Base-by-base conservation (phyloP, 2,329 filamentous ascomycete species). In the Calonectria fujianensis region DNA sequence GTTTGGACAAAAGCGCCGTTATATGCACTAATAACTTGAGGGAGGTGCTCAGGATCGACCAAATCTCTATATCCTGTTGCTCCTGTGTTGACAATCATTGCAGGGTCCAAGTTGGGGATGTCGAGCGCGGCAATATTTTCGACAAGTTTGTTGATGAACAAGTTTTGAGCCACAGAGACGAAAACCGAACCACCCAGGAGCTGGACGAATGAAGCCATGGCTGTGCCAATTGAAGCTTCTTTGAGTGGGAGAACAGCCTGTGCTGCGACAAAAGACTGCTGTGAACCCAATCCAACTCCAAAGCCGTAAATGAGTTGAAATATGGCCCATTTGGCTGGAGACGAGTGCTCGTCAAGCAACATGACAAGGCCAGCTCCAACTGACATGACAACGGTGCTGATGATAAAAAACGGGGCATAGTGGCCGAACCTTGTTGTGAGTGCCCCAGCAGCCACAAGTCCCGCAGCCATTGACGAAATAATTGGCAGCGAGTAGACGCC, bases 91-190 rank as follows among this genome's bases (percentile, higher is more conserved):
- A 75, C 54, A 37, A 75, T 54, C 6, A 37, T 39, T 27, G 61
- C 24, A 18, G 61, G 20, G 14, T 75, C 54, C 6, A 75, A 39
- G 31, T 65, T 50, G 5, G 73, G 41, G 18, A 75, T 72, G 10
- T 57, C 32, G 24, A 61, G 29, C 8, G 45, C 69, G 18, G 63
- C 39, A 9, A 69, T 37, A 11, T 68, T 57, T n/a, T 16, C 27
- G 16, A 66, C 48, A 45, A 73, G 54, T 18, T 57, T 39, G 48
- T 69, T 69, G 7, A 45, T 39, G 24, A 69, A 73, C 11, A 73
- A 9, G n/a, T 69, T 73, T 39, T 73, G 59, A 11, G 65, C 65
- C 18, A 73, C 71, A 31, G 71, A 69, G 14, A 73, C 65, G 37
- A 73, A 73, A 13, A 73, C 14, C 9, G 71, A 48, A n/a, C 65